Evolutionary conservation across 352 stramenopile species (phyloP).

Genomic region (Phytopythium montanum): DNA sequence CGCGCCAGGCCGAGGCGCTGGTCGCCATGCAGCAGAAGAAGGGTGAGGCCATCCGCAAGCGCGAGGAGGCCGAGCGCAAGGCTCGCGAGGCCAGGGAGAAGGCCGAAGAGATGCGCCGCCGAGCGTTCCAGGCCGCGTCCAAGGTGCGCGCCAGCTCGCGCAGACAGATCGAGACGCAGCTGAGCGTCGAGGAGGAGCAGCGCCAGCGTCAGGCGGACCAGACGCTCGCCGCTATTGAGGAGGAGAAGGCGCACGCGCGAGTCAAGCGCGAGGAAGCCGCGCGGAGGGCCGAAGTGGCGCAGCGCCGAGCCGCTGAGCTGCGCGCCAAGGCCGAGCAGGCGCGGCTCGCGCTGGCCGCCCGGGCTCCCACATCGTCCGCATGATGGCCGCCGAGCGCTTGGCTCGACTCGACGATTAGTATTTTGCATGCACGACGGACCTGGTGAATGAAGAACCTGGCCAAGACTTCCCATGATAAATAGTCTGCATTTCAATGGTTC

Average conservation of each 20-base stretch:
- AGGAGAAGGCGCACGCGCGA: constrained; percentile 37
- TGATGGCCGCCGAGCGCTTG: not conserved
- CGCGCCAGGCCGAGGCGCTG: constrained; percentile 39
- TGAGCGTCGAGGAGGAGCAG: constrained; percentile 54
- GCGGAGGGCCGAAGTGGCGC: constrained; percentile 49
- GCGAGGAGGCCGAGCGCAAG: constrained; percentile 64
- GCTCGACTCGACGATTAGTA: not conserved
- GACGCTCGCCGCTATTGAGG: constrained; percentile 47
- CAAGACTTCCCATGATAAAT: not conserved
- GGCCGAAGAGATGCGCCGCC: constrained; percentile 56
- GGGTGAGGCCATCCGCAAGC: constrained; percentile 56
- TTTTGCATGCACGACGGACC: not conserved
- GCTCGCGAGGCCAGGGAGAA: constrained; percentile 50
- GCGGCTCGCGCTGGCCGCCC: constrained; percentile 23
- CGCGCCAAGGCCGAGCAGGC: constrained; percentile 48
- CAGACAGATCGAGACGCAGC: constrained; percentile 59
- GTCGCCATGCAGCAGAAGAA: constrained; percentile 49
- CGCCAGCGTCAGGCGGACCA: constrained; percentile 36
- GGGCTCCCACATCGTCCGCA: constrained; percentile 16
- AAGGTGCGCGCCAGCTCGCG: constrained; percentile 63
- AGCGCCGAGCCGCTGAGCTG: constrained; percentile 52
- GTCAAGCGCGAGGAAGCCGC: constrained; percentile 40
- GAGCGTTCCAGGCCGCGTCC: constrained; percentile 62
- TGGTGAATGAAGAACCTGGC: not conserved
- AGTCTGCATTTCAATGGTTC: not conserved